A percentile compares a stretch with the other conserved stretches of the same genome.
Conservation (phyloP, 2,329 filamentous ascomycete genomes). For the Fusarium udum region DNA sequence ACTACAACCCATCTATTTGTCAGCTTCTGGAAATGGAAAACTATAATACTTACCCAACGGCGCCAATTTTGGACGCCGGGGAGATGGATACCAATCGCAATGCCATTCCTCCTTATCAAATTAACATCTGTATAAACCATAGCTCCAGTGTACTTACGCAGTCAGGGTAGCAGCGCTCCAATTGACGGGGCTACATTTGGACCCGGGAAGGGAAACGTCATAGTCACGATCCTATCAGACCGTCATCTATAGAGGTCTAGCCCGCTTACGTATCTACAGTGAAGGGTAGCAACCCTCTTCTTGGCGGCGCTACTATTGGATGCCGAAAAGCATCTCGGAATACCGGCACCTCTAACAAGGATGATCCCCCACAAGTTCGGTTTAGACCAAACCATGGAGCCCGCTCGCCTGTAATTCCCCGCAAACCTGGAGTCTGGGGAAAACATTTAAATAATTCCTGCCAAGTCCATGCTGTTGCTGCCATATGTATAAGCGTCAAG, state of each 20-base stretch:
- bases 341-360: neutral
- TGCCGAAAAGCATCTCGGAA: neutral
- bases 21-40: neutral
- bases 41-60: neutral
- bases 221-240: neutral
- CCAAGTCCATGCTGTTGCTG: neutral
- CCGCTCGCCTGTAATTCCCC: neutral
- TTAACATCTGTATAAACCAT: rapidly evolving
- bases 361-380: neutral
- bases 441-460: neutral
- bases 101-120: neutral
- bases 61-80: neutral
- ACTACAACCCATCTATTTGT: neutral
- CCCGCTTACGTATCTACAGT: neutral
- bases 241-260: neutral
- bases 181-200: neutral
- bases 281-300: neutral
- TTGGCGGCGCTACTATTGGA: neutral
- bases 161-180: neutral
- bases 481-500: neutral
- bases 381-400: neutral
- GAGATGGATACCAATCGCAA: neutral
- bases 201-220: neutral
- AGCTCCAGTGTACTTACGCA: neutral
- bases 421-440: constrained; percentile 2